Evolutionary conservation across 140 eudicot genomes (phyloP).

Genomic region (Anethum foeniculum): DNA sequence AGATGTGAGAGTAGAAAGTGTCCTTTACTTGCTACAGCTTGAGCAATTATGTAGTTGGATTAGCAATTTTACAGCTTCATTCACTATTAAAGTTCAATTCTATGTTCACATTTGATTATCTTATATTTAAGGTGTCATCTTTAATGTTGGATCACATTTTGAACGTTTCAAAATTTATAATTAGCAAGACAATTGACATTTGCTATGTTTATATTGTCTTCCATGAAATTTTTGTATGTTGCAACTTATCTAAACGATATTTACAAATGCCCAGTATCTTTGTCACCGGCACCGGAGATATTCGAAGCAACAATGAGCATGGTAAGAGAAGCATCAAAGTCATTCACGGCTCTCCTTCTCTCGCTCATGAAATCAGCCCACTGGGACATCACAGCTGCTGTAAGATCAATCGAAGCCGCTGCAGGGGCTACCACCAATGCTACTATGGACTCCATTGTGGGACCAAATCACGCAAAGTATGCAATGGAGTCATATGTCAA

Average conservation of each 20-base stretch:
- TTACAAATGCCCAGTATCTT: conserved; percentile 40
- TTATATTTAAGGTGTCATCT: neutral
- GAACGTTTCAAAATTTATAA: neutral
- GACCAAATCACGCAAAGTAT: conserved; percentile 75
- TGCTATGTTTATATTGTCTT: neutral
- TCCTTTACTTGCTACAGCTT: neutral
- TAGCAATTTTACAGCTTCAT: neutral
- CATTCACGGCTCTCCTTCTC: conserved; percentile 77
- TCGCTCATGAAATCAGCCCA: conserved; percentile 94
- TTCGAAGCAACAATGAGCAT: conserved; percentile 69
- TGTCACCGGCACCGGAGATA: conserved; percentile 68
- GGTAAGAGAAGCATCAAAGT: conserved; percentile 81
- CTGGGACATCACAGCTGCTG: conserved; percentile 97
- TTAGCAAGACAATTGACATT: neutral
- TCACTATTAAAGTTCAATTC: neutral
- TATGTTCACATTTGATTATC: neutral
- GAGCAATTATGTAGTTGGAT: neutral
- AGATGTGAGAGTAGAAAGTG: neutral
- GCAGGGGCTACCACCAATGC: conserved; percentile 20
- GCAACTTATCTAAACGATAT: neutral
- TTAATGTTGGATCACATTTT: neutral
- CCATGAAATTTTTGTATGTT: neutral
- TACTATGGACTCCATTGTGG: conserved; percentile 42
- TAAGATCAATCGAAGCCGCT: conserved; percentile 90
- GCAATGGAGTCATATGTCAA: conserved; percentile 86